Percentiles rank a stretch among this genome's conserved stretches.
These are phyloP conservation scores for Berkeleyomyces rouxiae DNA, from an alignment of 2,329 filamentous ascomycete species.

Conservation along the genomic window DNA sequence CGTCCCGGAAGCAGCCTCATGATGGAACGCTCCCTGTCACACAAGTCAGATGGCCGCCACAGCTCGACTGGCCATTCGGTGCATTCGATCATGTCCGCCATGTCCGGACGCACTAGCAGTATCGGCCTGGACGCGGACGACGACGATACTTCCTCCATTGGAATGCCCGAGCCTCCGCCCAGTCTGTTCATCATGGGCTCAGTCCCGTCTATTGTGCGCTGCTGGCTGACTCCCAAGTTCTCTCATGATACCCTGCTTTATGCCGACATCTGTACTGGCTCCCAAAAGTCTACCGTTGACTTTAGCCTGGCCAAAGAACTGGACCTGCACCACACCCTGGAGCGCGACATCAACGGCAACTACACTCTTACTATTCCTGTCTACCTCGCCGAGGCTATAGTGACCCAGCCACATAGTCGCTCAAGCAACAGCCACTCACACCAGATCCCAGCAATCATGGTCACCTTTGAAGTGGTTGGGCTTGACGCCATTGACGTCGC, in stretches of 20 bases:
- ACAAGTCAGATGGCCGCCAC: conserved; percentile 89
- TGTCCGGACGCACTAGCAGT: conserved; percentile 66
- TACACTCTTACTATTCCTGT: conserved; percentile 61
- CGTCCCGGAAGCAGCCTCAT: conserved; percentile 70
- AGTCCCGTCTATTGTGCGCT: conserved; percentile 85
- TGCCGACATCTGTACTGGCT: conserved; percentile 81
- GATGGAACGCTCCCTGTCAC: conserved; percentile 80
- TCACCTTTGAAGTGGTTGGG: conserved; percentile 60
- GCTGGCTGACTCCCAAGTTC: conserved; percentile 84
- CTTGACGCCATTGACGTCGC: conserved; percentile 30
- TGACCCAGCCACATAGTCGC: conserved; percentile 57
- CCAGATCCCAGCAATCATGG: conserved; percentile 57
- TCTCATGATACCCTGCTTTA: conserved; percentile 81
- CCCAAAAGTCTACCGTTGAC: conserved; percentile 72
- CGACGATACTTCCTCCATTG: conserved; percentile 51
- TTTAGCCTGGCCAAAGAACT: conserved; percentile 58
- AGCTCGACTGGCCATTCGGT: conserved; percentile 81
- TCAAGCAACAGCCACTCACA: conserved; percentile 49
- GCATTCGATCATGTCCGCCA: conserved; percentile 42
- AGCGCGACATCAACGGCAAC: conserved; percentile 46
- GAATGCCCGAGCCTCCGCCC: conserved; percentile 60
- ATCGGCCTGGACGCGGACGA: conserved; percentile 61
- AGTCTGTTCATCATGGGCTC: conserved; percentile 74
- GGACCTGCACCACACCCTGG: conserved; percentile 49
- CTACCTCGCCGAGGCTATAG: conserved; percentile 80